A percentile compares a stretch with the other conserved stretches of the same genome.
Conservation (phyloP, 1,284 basidiomycete species). For the Tylopilus orsonianus region DNA sequence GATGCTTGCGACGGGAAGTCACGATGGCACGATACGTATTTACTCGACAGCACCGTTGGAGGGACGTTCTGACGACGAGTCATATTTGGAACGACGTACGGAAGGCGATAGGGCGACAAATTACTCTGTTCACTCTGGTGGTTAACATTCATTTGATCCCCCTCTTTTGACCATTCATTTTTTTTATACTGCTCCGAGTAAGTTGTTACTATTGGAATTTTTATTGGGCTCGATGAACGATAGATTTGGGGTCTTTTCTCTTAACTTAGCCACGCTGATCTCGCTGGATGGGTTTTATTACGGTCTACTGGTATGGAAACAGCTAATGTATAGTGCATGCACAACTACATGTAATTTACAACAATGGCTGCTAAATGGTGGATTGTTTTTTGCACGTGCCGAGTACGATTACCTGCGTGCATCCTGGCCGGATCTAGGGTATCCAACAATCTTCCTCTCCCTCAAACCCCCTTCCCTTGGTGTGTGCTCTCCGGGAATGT, state of each 20-base stretch:
- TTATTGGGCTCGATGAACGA: constrained; percentile 17
- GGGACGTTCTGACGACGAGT: constrained; percentile 23
- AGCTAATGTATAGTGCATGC: constrained; percentile 28
- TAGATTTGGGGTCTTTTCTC: constrained; percentile 3
- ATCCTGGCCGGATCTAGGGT: constrained; percentile 5
- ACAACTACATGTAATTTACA: constrained; percentile 23
- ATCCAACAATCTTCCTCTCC: not conserved
- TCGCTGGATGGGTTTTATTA: constrained; percentile 6
- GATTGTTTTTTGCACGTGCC: constrained; percentile 7
- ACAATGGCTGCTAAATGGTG: constrained; percentile 12
- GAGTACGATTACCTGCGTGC: constrained; percentile 1
- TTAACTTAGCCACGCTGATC: constrained; percentile 25
- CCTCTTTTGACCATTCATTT: not conserved
- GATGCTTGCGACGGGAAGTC: constrained; percentile 78
- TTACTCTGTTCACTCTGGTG: constrained; percentile 32
- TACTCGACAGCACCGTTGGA: constrained; percentile 50
- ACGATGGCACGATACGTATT: constrained; percentile 70
- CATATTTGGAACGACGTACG: constrained; percentile 28
- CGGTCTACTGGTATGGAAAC: constrained; percentile 23
- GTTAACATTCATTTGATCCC: constrained; percentile 16
- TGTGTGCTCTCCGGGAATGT: constrained; percentile 22
- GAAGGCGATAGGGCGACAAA: constrained; percentile 28
- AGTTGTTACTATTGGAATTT: constrained; percentile 12
- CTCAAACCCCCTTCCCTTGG: constrained; percentile 12
- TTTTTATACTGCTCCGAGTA: not conserved